phyloP scores from a whole-genome alignment of 306 rosid genomes.

The Crataegus laevigata region DNA sequence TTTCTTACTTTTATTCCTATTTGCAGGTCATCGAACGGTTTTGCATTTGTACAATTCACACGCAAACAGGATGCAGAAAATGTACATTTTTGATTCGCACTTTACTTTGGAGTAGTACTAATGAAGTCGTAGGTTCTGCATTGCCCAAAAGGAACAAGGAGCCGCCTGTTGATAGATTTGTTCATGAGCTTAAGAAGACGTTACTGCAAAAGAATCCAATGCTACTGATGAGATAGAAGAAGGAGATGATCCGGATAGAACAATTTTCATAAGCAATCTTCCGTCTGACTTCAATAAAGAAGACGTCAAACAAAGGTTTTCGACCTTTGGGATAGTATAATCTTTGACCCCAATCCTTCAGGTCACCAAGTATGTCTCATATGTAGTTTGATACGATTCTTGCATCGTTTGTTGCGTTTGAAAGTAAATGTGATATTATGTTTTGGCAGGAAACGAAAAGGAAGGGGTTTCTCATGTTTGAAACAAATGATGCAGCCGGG shows the following conservation, averaged over 20 bases:
- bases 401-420: background rate
- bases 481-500: constrained; percentile 67
- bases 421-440: constrained; percentile 2
- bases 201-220: constrained; percentile 32
- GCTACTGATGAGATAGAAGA: constrained; percentile 34
- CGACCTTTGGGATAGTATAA: constrained; percentile 74
- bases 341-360: constrained; percentile 78
- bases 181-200: constrained; percentile 26
- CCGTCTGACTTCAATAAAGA: constrained; percentile 66
- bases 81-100: constrained; percentile 27
- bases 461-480: constrained; percentile 90
- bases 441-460: constrained; percentile 77
- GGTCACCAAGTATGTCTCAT: constrained; percentile 62
- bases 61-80: constrained; percentile 75
- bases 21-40: constrained; percentile 83
- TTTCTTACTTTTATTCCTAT: constrained; percentile 2
- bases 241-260: constrained; percentile 51
- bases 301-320: constrained; percentile 78
- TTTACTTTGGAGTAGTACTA: constrained; percentile 7
- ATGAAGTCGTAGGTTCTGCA: background rate
- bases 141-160: constrained; percentile 30
- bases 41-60: constrained; percentile 86
- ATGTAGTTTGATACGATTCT: background rate
- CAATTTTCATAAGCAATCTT: constrained; percentile 73
- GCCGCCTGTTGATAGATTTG: constrained; percentile 17